Evolutionary conservation across 2,329 filamentous ascomycete species (phyloP).

Genomic region (Talaromyces sp.): DNA sequence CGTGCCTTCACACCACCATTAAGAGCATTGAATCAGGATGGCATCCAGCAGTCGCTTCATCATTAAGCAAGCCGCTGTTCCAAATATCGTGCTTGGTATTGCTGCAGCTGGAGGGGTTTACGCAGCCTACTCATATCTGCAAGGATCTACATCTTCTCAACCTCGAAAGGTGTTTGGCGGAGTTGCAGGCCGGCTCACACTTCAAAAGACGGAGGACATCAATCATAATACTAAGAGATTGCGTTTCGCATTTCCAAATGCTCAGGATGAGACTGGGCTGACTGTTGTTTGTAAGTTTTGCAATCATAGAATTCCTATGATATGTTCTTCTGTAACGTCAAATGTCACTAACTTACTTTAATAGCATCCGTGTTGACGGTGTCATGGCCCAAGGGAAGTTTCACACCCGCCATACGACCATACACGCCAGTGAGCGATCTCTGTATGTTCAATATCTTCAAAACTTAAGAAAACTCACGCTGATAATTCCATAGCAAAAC

Average conservation of each 20-base stretch:
- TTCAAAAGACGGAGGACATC: conserved; percentile 11
- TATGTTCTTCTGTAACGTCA: background rate
- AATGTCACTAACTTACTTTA: background rate
- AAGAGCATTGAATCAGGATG: background rate
- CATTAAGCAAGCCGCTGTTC: conserved; percentile 4
- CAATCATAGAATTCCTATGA: background rate
- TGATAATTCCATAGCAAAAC: conserved; percentile 45
- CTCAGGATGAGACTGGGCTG: conserved; percentile 12
- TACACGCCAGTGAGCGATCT: conserved; percentile 63
- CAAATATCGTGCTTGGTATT: conserved; percentile 5
- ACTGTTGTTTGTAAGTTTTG: conserved; percentile 15
- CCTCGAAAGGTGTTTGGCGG: conserved; percentile 3
- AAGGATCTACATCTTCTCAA: conserved; percentile 1
- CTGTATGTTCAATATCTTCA: conserved; percentile 34
- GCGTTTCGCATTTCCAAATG: conserved; percentile 13
- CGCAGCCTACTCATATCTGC: conserved; percentile 12
- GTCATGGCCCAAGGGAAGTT: conserved; percentile 56
- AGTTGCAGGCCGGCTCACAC: conserved; percentile 1
- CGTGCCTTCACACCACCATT: background rate
- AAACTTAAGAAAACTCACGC: background rate
- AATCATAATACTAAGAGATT: conserved; percentile 19
- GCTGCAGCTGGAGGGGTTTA: conserved; percentile 10
- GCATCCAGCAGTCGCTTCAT: background rate
- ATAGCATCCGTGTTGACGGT: conserved; percentile 58
- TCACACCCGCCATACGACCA: conserved; percentile 60